phyloP scores from a whole-genome alignment of 176 grass and related monocot genomes.

The Oryza coarctata region DNA sequence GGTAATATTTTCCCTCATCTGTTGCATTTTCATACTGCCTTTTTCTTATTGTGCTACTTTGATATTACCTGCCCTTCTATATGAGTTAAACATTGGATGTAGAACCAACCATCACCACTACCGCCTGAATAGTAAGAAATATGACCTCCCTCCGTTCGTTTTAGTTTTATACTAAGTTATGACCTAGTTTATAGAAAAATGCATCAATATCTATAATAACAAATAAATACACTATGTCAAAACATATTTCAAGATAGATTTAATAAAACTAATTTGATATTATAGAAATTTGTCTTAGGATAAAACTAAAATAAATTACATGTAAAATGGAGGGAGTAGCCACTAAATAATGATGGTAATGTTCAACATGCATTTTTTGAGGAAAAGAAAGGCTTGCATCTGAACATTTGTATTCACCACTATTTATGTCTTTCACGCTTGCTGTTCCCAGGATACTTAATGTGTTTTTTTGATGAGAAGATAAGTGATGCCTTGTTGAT shows the following conservation, averaged over 20 bases:
- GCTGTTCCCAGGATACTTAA: constrained; percentile 78
- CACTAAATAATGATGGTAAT: constrained; percentile 5
- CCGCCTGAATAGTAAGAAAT: neutral
- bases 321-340: too few relatives aligned
- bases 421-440: constrained; percentile 10
- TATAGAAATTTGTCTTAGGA: too few relatives aligned
- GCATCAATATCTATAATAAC: too few relatives aligned
- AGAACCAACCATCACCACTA: neutral
- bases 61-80: neutral
- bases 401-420: neutral
- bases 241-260: too few relatives aligned
- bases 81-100: constrained; percentile 4
- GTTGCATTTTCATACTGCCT: constrained; percentile 18
- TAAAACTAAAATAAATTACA: too few relatives aligned
- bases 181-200: too few relatives aligned
- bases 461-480: constrained; percentile 88
- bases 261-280: too few relatives aligned
- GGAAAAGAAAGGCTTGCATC: neutral
- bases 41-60: constrained; percentile 32
- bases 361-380: neutral
- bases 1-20: constrained; percentile 50
- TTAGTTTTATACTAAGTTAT: too few relatives aligned
- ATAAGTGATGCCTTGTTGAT: constrained; percentile 69
- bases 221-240: too few relatives aligned
- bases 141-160: too few relatives aligned